Percentiles rank a stretch among this genome's conserved stretches.
Conservation (phyloP, 2,329 filamentous ascomycete genomes). For the Paraphoma sp. region DNA sequence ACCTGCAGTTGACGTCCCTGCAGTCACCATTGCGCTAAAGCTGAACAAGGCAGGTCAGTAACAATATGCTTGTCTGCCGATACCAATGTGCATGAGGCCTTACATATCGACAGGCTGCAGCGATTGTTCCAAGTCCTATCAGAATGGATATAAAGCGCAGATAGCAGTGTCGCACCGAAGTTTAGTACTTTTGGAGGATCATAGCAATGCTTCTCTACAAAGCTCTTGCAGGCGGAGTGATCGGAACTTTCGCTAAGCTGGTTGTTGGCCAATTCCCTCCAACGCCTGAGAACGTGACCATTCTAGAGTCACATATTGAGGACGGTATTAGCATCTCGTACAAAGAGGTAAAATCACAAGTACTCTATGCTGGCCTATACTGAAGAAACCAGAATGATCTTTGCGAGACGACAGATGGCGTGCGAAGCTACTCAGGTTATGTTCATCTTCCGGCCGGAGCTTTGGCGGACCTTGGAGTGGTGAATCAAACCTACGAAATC, state of each 20-base stretch:
- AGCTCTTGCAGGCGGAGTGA: conserved; percentile 16
- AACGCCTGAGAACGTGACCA: conserved; percentile 44
- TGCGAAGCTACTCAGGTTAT: conserved; percentile 66
- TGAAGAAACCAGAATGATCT: conserved; percentile 46
- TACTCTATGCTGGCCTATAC: neutral
- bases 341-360: conserved; percentile 47
- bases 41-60: conserved; percentile 34
- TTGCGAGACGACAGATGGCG: conserved; percentile 64
- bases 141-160: too few relatives aligned
- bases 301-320: conserved; percentile 49
- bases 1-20: conserved; percentile 15
- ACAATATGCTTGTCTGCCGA: neutral
- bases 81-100: neutral
- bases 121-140: neutral
- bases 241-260: conserved; percentile 19
- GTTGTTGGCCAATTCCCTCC: conserved; percentile 49
- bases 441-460: conserved; percentile 61
- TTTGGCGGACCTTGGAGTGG: conserved; percentile 42
- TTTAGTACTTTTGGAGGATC: neutral
- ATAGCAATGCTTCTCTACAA: conserved; percentile 14
- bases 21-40: conserved; percentile 16
- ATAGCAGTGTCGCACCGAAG: too few relatives aligned
- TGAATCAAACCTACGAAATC: conserved; percentile 51
- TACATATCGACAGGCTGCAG: conserved; percentile 4
- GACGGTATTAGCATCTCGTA: conserved; percentile 52